Conservation (phyloP, 2,329 filamentous ascomycete species). For the Fusarium euwallaceae region DNA sequence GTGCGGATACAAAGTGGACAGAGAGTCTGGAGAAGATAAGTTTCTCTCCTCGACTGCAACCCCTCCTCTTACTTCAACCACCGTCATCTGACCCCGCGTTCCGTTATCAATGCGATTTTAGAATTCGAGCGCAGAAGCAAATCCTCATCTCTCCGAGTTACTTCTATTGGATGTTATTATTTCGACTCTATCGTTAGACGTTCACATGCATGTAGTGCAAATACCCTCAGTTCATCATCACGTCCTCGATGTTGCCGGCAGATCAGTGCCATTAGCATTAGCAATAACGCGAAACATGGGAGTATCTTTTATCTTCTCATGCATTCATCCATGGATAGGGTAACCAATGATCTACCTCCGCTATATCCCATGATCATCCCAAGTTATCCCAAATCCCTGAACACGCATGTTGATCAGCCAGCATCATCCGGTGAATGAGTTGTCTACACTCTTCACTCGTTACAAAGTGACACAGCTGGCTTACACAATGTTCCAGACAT, state of each 20-base stretch:
- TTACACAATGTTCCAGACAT: too few relatives aligned
- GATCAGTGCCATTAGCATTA: background rate
- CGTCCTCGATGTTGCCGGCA: background rate
- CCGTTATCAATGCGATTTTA: too few relatives aligned
- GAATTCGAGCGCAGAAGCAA: background rate
- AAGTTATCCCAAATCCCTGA: background rate
- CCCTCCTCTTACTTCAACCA: background rate
- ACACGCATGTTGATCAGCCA: too few relatives aligned
- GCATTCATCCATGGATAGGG: background rate
- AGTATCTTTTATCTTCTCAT: background rate
- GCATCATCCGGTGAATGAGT: too few relatives aligned
- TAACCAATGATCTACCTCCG: slow-evolving; percentile 1
- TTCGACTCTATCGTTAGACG: background rate
- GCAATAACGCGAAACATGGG: background rate
- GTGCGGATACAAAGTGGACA: too few relatives aligned
- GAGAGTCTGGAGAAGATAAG: too few relatives aligned
- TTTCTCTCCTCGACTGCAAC: background rate
- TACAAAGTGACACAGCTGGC: too few relatives aligned
- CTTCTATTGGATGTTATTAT: background rate
- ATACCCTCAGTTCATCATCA: too few relatives aligned
- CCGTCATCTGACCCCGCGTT: background rate
- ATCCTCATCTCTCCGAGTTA: background rate
- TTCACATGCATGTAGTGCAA: too few relatives aligned
- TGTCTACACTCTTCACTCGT: too few relatives aligned
- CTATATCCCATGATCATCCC: background rate